Evolutionary conservation across 2,329 filamentous ascomycete species (phyloP), one percentile per base, ranked within the genome.

Genomic region (Botrytis aclada): DNA sequence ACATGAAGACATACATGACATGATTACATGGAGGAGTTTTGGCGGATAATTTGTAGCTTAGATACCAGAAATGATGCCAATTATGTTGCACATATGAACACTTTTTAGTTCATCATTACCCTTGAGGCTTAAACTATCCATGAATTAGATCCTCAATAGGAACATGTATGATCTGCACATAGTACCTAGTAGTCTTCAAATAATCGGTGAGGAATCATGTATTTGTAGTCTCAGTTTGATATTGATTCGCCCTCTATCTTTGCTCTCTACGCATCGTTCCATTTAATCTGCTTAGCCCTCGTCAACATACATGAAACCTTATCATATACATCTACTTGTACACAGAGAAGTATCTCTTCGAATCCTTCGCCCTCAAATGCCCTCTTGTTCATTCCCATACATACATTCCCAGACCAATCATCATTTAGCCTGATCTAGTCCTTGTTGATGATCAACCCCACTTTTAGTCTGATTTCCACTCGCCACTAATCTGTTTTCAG

Each of bases 1-100:
- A 69, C 37, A 66, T 43, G 54, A 70, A 61, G 60, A 54, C 16
- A 37, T 63, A 32, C n/a, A 70, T 54, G 65, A 60, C 51, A 70
- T 71, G 43, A 69, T 63, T 66, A 20, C 39, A 70, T 70, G 64
- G 45, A 39, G 71, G 71, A 70, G 65, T 70, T 58, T 60, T 51
- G 51, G 22, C 39, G 32, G 37, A 65, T 51, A 37, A 41, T 12
- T n/a, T 70, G 64, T 72, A 72, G 37, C 18, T 47, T 60, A 62
- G 63, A 70, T 72, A 72, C 43, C 64, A 62, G 32, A 58, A 39
- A 63, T 70, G 56, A 56, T 41, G 20, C 64, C 25, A 56, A 32
- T 54, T 41, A 56, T 54, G 45, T 54, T 66, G 64, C 64, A 66
- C 34, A 32, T 63, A 32, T 29, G 14, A 18, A 56, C 1, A 10